phyloP scores from a whole-genome alignment of 2,329 filamentous ascomycete species.

The Exophiala spinifera region DNA sequence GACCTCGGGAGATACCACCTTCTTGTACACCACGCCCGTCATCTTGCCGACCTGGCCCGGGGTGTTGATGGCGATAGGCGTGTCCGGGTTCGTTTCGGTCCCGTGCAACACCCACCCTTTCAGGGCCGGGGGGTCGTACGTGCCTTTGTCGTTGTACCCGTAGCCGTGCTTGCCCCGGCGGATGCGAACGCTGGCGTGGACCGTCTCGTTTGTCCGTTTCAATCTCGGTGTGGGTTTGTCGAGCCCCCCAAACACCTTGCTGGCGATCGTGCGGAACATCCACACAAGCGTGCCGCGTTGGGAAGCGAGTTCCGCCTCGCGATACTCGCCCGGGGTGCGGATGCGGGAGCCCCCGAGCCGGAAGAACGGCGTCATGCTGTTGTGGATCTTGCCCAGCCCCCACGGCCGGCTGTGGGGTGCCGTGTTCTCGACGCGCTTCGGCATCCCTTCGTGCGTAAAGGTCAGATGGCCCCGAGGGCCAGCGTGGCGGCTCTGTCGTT shows the following conservation, averaged over 20 bases:
- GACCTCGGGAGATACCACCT: constrained; percentile 10
- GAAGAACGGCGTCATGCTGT: constrained; percentile 28
- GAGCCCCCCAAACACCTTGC: background rate
- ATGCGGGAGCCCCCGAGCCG: constrained; percentile 23
- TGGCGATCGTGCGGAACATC: constrained; percentile 16
- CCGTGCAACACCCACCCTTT: constrained; percentile 26
- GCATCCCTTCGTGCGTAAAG: constrained; percentile 9
- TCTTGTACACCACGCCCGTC: constrained; percentile 27
- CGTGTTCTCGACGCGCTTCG: constrained; percentile 15
- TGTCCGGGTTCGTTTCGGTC: constrained; percentile 22
- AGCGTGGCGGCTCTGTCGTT: constrained; percentile 12
- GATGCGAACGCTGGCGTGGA: constrained; percentile 56
- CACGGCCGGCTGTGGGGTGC: constrained; percentile 18
- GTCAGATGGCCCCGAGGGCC: constrained; percentile 10
- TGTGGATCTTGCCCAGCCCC: constrained; percentile 30
- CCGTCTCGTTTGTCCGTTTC: constrained; percentile 53
- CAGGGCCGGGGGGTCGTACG: constrained; percentile 48
- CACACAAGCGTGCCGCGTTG: constrained; percentile 24
- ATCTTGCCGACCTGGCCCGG: constrained; percentile 26
- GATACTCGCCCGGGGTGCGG: constrained; percentile 29
- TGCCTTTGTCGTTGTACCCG: constrained; percentile 47
- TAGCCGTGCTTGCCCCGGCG: constrained; percentile 52
- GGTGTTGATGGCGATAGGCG: constrained; percentile 19
- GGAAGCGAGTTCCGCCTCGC: constrained; percentile 19
- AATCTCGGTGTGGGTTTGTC: constrained; percentile 32